Base-by-base conservation (phyloP, 179 eudicot genomes). In the Heliamphora pulchella region DNA sequence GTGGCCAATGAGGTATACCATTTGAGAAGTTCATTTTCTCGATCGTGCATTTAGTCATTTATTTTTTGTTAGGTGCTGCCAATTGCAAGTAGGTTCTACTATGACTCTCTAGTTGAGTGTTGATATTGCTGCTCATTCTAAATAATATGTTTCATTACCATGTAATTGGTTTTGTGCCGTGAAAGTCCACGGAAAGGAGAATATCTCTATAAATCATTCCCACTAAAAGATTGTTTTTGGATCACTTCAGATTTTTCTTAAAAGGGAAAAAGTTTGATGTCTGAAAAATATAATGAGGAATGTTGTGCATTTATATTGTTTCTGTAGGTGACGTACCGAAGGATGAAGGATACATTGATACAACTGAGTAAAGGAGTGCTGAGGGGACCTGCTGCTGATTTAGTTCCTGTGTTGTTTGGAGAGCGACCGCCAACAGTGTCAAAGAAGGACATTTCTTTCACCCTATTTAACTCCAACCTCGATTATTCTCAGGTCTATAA, bases 331-430 rank as follows among this genome's bases (percentile, higher is more conserved):
- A 96, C 99, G 13, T 96, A 96, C 81, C 94, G 96, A 71, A 88
- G 99, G 85, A 88, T 96, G 99, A 96, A 96, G 85, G 98, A 96
- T 79, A 91, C 98, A 2, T 85, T 96, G 86, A 77, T 91, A 80
- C 90, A 94, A 76, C 88, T 96, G 68, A 96, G 97, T 83, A 92
- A 94, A 87, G 99, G 98, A 39, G 93, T 96, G 72, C 87, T 54
- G 68, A 92, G 82, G 87, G 98, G 98, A 79, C 99, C 98, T 82
- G 97, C 99, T 85, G 82, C 96, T n/a, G 97, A 96, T 84, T 87
- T 96, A 59, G 92, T 94, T 83, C 99, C 96, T 71, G 97, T 96
- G 53, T 89, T 96, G 81, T 96, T 96, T 86, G 99, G 99, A 74
- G 98, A 96, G 91, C 90, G 86, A 48, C 82, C 85, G 3, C 98